Conservation (phyloP, 2,329 filamentous ascomycete genomes). For the Parastagonospora avenae region DNA sequence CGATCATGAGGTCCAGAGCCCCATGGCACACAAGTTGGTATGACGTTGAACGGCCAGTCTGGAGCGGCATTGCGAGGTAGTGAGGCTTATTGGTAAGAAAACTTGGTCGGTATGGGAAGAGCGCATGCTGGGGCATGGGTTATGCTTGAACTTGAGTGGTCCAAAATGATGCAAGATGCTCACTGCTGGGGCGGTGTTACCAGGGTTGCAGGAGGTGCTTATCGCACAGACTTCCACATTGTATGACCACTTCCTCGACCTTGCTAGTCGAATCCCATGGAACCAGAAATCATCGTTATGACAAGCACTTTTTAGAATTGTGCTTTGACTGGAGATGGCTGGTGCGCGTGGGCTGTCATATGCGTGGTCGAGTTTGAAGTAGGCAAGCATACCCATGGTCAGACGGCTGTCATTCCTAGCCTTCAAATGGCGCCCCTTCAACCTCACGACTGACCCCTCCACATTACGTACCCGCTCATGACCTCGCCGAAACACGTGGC, state of each 20-base stretch:
- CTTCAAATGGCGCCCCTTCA: slow-evolving; percentile 7
- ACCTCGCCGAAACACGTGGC: slow-evolving; percentile 8
- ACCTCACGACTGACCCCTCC: background rate
- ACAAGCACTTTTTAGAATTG: background rate
- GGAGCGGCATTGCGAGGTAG: slow-evolving; percentile 3
- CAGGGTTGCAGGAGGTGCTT: slow-evolving; percentile 16
- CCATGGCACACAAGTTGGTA: background rate
- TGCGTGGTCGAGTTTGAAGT: background rate
- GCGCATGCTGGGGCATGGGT: background rate
- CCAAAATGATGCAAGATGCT: no score
- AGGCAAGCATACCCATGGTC: background rate
- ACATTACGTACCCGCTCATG: slow-evolving; percentile 5
- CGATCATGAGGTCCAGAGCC: slow-evolving; percentile 27
- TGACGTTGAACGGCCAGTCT: slow-evolving; percentile 19
- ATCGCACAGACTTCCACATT: slow-evolving; percentile 10
- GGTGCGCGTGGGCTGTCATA: slow-evolving; percentile 1
- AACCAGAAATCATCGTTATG: background rate
- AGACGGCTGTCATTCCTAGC: slow-evolving; percentile 13
- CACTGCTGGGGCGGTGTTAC: slow-evolving; percentile 18
- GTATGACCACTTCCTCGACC: background rate
- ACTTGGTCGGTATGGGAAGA: slow-evolving; percentile 7
- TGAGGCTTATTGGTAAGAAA: slow-evolving; percentile 8
- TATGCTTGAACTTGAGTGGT: background rate
- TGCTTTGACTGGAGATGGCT: background rate
- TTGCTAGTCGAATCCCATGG: no score